Conservation (phyloP, 2,329 filamentous ascomycete species). For the Alternaria brassicicola region DNA sequence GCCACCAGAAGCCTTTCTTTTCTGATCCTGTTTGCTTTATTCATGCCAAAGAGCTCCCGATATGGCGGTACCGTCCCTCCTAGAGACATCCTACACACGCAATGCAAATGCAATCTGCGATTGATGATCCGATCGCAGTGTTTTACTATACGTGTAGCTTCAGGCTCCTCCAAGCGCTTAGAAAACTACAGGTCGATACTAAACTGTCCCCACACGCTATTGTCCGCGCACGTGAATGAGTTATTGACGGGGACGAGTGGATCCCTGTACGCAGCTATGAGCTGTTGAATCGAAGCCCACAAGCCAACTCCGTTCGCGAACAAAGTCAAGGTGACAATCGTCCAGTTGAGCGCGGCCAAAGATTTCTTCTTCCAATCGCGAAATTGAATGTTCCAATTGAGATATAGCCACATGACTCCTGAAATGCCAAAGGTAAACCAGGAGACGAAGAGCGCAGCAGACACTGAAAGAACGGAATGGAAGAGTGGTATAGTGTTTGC, state of each 20-base stretch:
- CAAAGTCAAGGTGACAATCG: constrained; percentile 17
- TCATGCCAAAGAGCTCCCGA: too few relatives aligned
- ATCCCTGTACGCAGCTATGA: constrained; percentile 6
- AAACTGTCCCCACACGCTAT: constrained; percentile 6
- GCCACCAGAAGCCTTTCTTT: too few relatives aligned
- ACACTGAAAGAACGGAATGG: constrained; percentile 65
- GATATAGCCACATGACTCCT: constrained; percentile 30
- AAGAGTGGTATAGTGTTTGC: constrained; percentile 72
- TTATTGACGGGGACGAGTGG: constrained; percentile 1
- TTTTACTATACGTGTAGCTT: neutral
- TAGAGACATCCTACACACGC: too few relatives aligned
- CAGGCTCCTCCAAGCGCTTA: too few relatives aligned
- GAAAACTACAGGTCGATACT: neutral
- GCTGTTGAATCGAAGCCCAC: constrained; percentile 5
- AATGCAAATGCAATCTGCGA: too few relatives aligned
- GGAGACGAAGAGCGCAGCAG: constrained; percentile 63
- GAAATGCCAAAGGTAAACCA: constrained; percentile 64
- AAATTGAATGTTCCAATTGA: constrained; percentile 50
- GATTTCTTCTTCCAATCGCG: constrained; percentile 23
- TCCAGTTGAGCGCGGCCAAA: constrained; percentile 18
- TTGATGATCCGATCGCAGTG: too few relatives aligned
- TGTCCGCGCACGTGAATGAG: constrained; percentile 7
- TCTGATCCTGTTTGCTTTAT: too few relatives aligned
- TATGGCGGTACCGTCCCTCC: too few relatives aligned
- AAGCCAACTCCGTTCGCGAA: constrained; percentile 11